These are phyloP conservation scores for Pseudognaphalium luteoalbum DNA, from an alignment of 129 eudicot genomes.

Conservation along the genomic window DNA sequence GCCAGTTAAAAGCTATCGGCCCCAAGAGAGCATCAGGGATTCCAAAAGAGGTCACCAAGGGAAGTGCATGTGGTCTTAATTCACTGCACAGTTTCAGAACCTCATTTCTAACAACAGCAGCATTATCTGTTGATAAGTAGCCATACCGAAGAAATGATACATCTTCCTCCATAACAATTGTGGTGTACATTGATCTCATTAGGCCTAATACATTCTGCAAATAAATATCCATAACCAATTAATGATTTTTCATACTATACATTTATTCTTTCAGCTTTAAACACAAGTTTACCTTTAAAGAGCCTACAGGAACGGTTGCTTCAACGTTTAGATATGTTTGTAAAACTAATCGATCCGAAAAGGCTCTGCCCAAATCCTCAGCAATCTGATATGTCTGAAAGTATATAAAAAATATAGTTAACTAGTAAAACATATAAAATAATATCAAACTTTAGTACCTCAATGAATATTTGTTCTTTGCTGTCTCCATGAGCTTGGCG, in stretches of 20 bases:
- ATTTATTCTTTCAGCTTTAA: neutral
- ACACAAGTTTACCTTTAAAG: constrained; percentile 39
- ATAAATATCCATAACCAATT: neutral
- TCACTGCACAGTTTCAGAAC: constrained; percentile 68
- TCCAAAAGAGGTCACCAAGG: constrained; percentile 79
- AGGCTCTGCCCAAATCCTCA: constrained; percentile 95
- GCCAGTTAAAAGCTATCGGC: constrained; percentile 87
- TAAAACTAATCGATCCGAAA: constrained; percentile 62
- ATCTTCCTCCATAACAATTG: constrained; percentile 79
- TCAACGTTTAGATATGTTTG: constrained; percentile 75
- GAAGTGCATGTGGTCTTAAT: constrained; percentile 83
- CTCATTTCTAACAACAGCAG: constrained; percentile 75
- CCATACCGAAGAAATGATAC: constrained; percentile 83
- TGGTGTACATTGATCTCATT: constrained; percentile 67
- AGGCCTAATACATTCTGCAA: constrained; percentile 65
- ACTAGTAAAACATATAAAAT: too few species aligned
- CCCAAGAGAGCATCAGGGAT: constrained; percentile 90
- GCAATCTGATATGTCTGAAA: constrained; percentile 59
- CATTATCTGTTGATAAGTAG: constrained; percentile 57
- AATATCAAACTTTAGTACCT: constrained; percentile 39
- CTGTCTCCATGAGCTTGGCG: constrained; percentile 66
- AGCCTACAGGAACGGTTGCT: constrained; percentile 48
- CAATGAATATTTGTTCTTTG: constrained; percentile 65
- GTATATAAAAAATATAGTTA: too few species aligned
- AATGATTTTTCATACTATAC: neutral